phyloP scores from a whole-genome alignment of 177 flowering plant species.

The Vitis hybrid region DNA sequence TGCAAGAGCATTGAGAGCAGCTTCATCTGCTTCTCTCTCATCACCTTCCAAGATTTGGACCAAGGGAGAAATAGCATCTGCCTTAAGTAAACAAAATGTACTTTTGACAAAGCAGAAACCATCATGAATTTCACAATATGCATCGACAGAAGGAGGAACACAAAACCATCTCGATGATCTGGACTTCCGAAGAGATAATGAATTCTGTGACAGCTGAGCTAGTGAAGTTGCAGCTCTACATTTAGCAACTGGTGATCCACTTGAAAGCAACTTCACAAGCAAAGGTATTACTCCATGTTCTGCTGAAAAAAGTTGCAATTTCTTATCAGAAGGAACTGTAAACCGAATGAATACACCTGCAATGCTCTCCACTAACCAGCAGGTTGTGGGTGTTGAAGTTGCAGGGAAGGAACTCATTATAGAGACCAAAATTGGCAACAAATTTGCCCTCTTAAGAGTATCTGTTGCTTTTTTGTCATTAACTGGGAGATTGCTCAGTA shows the following conservation, averaged over 20 bases:
- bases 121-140: conserved; percentile 69
- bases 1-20: conserved; percentile 61
- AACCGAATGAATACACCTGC: conserved; percentile 60
- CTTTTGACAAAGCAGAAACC: conserved; percentile 54
- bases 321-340: conserved; percentile 66
- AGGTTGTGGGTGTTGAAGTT: conserved; percentile 20
- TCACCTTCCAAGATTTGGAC: conserved; percentile 51
- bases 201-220: conserved; percentile 69
- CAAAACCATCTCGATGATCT: conserved; percentile 63
- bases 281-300: conserved; percentile 61
- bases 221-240: conserved; percentile 65
- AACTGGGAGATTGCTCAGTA: conserved; percentile 56
- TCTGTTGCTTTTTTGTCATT: conserved; percentile 57
- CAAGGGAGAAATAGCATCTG: conserved; percentile 62
- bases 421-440: conserved; percentile 54
- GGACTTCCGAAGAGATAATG: conserved; percentile 41
- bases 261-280: conserved; percentile 65
- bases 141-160: conserved; percentile 40
- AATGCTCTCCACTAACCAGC: conserved; percentile 41
- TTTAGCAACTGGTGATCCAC: conserved; percentile 48
- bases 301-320: conserved; percentile 52
- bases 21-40: conserved; percentile 74
- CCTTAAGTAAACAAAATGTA: conserved; percentile 76
- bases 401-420: conserved; percentile 23
- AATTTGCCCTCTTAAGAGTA: conserved; percentile 37